phyloP scores from a whole-genome alignment of 2,329 filamentous ascomycete species.

The Calonectria ilicicola region DNA sequence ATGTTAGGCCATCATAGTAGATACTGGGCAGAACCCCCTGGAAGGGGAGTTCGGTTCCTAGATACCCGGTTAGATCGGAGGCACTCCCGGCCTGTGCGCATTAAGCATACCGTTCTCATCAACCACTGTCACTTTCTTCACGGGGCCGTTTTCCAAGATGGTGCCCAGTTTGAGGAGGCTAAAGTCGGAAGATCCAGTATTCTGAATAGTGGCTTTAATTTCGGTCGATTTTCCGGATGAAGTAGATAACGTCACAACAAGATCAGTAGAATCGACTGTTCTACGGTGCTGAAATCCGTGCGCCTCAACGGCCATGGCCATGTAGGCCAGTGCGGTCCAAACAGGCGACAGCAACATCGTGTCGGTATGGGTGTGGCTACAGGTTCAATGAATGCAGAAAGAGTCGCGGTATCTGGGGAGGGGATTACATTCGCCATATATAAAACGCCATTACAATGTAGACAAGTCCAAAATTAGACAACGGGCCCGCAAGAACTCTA shows the following conservation, averaged over 20 bases:
- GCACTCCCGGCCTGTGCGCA: neutral
- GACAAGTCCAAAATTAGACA: neutral
- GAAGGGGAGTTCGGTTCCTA: conserved; percentile 20
- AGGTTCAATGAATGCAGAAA: neutral
- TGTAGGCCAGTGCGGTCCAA: neutral
- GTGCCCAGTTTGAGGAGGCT: neutral
- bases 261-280: neutral
- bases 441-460: neutral
- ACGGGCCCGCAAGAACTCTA: neutral
- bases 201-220: no score
- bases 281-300: neutral
- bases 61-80: neutral
- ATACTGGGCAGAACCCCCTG: conserved; percentile 28
- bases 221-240: neutral
- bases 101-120: conserved; percentile 6
- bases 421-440: neutral
- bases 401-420: neutral
- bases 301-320: neutral
- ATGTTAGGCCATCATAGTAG: conserved; percentile 25
- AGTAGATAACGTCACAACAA: neutral
- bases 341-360: neutral
- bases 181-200: no score
- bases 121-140: conserved; percentile 25
- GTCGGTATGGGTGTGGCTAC: neutral
- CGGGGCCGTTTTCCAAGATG: conserved; percentile 27